A percentile compares a stretch with the other conserved stretches of the same genome.
Conservation (phyloP, 768 basidiomycete species). For the Suillus subaureus region DNA sequence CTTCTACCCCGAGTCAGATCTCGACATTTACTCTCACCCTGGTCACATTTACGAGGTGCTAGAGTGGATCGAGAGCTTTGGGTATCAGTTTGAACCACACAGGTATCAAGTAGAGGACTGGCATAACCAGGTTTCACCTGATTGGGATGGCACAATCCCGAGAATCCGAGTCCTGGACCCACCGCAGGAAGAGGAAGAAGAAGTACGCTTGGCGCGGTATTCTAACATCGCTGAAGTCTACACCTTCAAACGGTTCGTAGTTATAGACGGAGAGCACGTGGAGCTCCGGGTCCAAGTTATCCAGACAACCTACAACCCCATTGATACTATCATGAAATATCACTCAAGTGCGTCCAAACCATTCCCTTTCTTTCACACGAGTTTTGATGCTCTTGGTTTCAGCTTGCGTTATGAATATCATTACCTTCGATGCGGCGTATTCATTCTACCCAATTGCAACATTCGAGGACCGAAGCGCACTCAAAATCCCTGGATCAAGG, state of each 20-base stretch:
- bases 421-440: conserved; percentile 43
- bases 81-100: conserved; percentile 33
- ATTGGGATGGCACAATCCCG: conserved; percentile 22
- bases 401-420: conserved; percentile 49
- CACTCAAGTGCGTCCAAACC: conserved; percentile 44
- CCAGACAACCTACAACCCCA: conserved; percentile 30
- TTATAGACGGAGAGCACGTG: not conserved
- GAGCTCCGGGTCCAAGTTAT: conserved; percentile 44
- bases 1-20: conserved; percentile 47
- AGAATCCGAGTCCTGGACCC: not conserved
- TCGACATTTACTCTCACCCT: conserved; percentile 51
- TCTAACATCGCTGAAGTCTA: conserved; percentile 18
- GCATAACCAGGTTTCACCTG: conserved; percentile 7
- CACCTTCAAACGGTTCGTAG: conserved; percentile 26
- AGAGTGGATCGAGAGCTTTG: conserved; percentile 29
- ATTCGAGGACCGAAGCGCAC: conserved; percentile 34
- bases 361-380: not conserved
- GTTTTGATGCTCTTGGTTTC: not conserved
- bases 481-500: conserved; percentile 19
- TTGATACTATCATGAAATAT: conserved; percentile 46
- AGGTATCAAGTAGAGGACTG: conserved; percentile 22
- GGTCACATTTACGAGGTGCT: conserved; percentile 34
- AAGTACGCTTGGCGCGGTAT: conserved; percentile 4
- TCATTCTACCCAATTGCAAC: conserved; percentile 45
- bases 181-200: not conserved